Conservation (phyloP, 2,329 filamentous ascomycete genomes). For the Lojkania enalia region DNA sequence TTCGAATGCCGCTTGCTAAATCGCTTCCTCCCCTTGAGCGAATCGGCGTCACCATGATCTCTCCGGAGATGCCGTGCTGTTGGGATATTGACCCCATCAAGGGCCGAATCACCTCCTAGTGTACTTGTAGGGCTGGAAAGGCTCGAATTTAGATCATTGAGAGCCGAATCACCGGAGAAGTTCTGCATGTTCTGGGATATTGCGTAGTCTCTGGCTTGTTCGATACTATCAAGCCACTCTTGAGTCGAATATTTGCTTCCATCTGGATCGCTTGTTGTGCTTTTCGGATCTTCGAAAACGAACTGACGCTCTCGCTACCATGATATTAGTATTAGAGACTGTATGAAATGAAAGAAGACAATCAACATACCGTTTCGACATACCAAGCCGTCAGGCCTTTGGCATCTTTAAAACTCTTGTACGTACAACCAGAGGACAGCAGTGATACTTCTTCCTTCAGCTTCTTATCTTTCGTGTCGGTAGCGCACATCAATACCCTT, state of each 20-base stretch:
- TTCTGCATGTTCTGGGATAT: constrained; percentile 70
- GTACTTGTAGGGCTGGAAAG: constrained; percentile 78
- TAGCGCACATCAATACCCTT: constrained; percentile 84
- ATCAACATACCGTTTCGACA: constrained; percentile 88
- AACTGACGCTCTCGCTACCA: constrained; percentile 84
- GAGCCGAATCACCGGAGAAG: constrained; percentile 60
- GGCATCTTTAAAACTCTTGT: constrained; percentile 78
- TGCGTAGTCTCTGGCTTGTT: constrained; percentile 83
- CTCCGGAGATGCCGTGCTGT: constrained; percentile 55
- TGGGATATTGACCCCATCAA: constrained; percentile 54
- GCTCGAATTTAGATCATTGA: constrained; percentile 53
- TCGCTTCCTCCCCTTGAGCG: constrained; percentile 62
- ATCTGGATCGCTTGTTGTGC: constrained; percentile 64
- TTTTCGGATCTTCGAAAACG: constrained; percentile 91
- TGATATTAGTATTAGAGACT: constrained; percentile 7
- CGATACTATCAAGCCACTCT: constrained; percentile 90
- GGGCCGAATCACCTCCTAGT: constrained; percentile 59
- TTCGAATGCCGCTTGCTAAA: constrained; percentile 95
- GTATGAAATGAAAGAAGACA: not conserved
- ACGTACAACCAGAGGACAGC: constrained; percentile 72
- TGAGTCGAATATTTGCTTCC: constrained; percentile 71
- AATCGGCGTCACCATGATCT: constrained; percentile 56
- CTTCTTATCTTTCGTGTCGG: constrained; percentile 94
- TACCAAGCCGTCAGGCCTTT: constrained; percentile 88
- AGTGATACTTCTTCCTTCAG: constrained; percentile 91